phyloP scores from a whole-genome alignment of 495 filamentous ascomycete genomes.

The Cryomyces minteri region DNA sequence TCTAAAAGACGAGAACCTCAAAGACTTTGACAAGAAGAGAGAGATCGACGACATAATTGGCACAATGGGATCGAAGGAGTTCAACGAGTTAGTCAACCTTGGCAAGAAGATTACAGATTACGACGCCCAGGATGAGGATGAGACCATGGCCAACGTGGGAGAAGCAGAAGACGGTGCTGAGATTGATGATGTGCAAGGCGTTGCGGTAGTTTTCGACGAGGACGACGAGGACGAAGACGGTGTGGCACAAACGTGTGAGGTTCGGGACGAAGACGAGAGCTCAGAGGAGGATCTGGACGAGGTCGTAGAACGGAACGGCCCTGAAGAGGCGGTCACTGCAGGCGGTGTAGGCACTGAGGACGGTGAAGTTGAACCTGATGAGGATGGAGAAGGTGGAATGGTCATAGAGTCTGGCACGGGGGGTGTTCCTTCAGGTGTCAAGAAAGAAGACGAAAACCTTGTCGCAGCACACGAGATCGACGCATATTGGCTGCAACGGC shows the following conservation, averaged over 20 bases:
- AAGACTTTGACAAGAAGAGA: slow-evolving; percentile 97
- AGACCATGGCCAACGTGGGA: slow-evolving; percentile 49
- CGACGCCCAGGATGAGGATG: slow-evolving; percentile 91
- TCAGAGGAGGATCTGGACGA: slow-evolving; percentile 55
- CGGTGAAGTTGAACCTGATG: slow-evolving; percentile 27
- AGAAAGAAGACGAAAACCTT: slow-evolving; percentile 34
- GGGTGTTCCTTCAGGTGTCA: slow-evolving; percentile 22
- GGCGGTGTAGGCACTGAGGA: slow-evolving; percentile 34
- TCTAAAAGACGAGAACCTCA: slow-evolving; percentile 87
- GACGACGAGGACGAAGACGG: slow-evolving; percentile 86
- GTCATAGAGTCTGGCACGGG: slow-evolving; percentile 49
- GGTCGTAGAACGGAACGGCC: slow-evolving; percentile 5
- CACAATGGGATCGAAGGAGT: slow-evolving; percentile 70
- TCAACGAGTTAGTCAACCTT: slow-evolving; percentile 90
- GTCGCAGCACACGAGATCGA: slow-evolving; percentile 79
- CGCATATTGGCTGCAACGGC: slow-evolving; percentile 90
- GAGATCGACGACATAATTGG: slow-evolving; percentile 89
- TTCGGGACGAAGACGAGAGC: slow-evolving; percentile 53
- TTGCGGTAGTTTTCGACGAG: slow-evolving; percentile 91
- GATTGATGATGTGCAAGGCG: slow-evolving; percentile 84
- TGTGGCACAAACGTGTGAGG: slow-evolving; percentile 53
- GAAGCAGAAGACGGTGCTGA: slow-evolving; percentile 45
- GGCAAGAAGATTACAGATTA: slow-evolving; percentile 99
- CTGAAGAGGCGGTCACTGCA: slow-evolving; percentile 23
- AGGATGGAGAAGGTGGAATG: slow-evolving; percentile 36